Base-by-base conservation (phyloP, 2,329 filamentous ascomycete species). In the Fusarium tupiense region DNA sequence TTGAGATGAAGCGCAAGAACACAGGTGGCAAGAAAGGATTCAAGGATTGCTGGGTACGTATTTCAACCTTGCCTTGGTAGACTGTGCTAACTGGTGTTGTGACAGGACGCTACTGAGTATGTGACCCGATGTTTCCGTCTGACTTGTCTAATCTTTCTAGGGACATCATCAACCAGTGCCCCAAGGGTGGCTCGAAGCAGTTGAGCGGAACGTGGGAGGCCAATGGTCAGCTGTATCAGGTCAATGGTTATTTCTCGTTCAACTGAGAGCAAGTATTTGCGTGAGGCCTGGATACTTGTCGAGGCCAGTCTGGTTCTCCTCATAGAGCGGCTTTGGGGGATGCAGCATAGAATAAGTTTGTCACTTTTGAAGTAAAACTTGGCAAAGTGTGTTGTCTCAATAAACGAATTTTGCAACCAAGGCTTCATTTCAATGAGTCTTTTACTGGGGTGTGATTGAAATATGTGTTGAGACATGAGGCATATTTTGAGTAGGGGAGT, bases 11-110 rank as follows among this genome's bases (percentile, higher is more conserved):
- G 22, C 63, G 70, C 12, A 74, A 73, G 61, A 54, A 70, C 14
- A 71, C 62, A 2, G 62, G 69, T 5, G 31, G 46, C 10, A 60
- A 67, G 16, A 74, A 73, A n/a, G 71, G 71, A 19, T 73, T 73
- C 47, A 56, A 66, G 26, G 70, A 74, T 7, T 74, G 70, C 31
- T 74, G 67, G 71, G 71, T 73, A 64, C 6, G 70, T 54, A 38
- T n/a, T 7, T 14, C 5, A 4, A 13, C 2, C 5, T 38, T 22
- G 4, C 4, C 9, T 35, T 35, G n/a, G 3, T 29, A 5, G 24
- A 8, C 24, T 22, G 37, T 9, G 50, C 60, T 72, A 41, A 72
- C 16, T 19, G 2, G 11, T 9, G 14, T 16, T 17, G 6, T 31
- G 44, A 16, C 9, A 72, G 67, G 70, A 59, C 38, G 70, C 54